Evolutionary conservation across 768 basidiomycete genomes (phyloP), one percentile per base, ranked within the genome.

Genomic region (Pilatotrama ljubarskyi): DNA sequence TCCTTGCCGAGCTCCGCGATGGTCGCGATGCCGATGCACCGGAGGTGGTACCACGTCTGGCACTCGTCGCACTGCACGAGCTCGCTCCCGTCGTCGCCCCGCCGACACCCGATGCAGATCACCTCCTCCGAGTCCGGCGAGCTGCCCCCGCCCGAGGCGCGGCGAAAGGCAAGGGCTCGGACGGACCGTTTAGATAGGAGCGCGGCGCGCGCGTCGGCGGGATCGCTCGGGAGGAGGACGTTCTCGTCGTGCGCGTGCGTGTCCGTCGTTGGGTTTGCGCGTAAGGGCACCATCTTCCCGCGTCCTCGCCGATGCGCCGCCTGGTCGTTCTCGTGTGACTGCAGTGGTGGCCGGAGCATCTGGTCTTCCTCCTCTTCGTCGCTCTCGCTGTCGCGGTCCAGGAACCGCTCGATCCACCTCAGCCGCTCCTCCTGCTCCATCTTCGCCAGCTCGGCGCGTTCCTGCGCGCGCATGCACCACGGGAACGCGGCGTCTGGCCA

Each of bases 1-100:
- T 90, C 89, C 49, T 73, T 81, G 7, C 90, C 91, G 15, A 93
- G 76, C 51, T 91, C 85, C 11, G 79, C 73, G 35, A 84, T 79
- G 64, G 78, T 80, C 51, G 73, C 74, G 65, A 93, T 88, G 51
- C 90, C 91, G 37, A 93, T 85, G 72, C 91, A 94, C 43, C 83
- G 74, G 32, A 91, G 78, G 72, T 94, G 91, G 69, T 88, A 93
- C 91, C 91, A 94, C 15, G 78, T 85, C 69, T 83, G 78, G 70
- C 91, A 94, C 4, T 80, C 78, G 66, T 93, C 91, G 64, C 91
- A 94, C 66, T 92, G 91, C 32, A 93, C 92, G 46, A 90, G 78
- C 58, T 85, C 82, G n/a, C 86, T 77, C 3, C 87, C 90, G 59
- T 91, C 87, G 65, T 89, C 86, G 51, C 74, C 76, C 17, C 84